phyloP scores from a whole-genome alignment of 192 early-diverging fungal genomes.

The Phlyctochytrium planicorne region DNA sequence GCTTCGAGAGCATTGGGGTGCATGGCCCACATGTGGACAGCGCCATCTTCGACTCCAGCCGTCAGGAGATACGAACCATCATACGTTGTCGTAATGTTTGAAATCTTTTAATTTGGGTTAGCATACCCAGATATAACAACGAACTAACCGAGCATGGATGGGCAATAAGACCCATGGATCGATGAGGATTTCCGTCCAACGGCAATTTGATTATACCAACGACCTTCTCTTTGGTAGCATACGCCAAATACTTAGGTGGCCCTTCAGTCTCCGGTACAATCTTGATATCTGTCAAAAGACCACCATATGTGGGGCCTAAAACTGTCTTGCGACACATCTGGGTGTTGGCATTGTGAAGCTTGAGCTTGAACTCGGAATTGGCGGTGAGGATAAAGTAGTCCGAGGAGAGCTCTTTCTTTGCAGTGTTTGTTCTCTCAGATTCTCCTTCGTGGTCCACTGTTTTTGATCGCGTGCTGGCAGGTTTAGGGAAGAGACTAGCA shows the following conservation, averaged over 20 bases:
- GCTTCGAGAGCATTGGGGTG: slow-evolving; percentile 36
- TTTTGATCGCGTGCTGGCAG: neutral
- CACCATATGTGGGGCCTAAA: slow-evolving; percentile 56
- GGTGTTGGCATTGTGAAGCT: slow-evolving; percentile 40
- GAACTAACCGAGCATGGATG: slow-evolving; percentile 47
- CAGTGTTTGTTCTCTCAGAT: neutral
- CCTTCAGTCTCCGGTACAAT: slow-evolving; percentile 17
- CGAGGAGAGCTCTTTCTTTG: slow-evolving; percentile 16
- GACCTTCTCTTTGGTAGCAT: slow-evolving; percentile 43
- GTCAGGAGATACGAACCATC: slow-evolving; percentile 47
- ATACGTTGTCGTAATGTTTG: slow-evolving; percentile 36
- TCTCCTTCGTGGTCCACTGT: no score
- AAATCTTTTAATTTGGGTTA: slow-evolving; percentile 45
- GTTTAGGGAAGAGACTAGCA: slow-evolving; percentile 38
- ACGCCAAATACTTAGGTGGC: slow-evolving; percentile 40
- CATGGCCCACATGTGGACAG: slow-evolving; percentile 54
- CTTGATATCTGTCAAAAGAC: slow-evolving; percentile 17
- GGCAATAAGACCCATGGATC: slow-evolving; percentile 51
- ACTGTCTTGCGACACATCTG: slow-evolving; percentile 53
- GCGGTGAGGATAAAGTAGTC: slow-evolving; percentile 46
- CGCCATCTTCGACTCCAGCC: slow-evolving; percentile 44
- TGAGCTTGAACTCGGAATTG: slow-evolving; percentile 47
- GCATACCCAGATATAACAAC: slow-evolving; percentile 11
- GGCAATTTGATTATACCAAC: slow-evolving; percentile 56
- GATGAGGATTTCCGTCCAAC: slow-evolving; percentile 60